phyloP scores from a whole-genome alignment of 2,329 filamentous ascomycete species.

The Claviceps spartinae region DNA sequence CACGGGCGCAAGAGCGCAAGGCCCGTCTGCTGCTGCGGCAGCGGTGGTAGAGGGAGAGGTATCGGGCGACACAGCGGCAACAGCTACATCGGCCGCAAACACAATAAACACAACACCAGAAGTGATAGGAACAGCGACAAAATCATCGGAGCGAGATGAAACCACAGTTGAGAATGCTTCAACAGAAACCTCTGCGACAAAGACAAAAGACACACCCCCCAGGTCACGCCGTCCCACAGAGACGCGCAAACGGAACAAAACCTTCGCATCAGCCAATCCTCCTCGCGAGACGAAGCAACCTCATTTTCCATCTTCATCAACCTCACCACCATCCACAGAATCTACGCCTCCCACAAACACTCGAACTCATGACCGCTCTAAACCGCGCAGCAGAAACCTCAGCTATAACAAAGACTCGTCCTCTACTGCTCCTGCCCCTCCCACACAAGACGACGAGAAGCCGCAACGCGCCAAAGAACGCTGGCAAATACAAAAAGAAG shows the following conservation, averaged over 20 bases:
- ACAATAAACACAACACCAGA: background rate
- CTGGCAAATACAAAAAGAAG: conserved; percentile 69
- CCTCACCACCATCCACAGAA: background rate
- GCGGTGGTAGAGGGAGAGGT: background rate
- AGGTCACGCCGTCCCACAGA: background rate
- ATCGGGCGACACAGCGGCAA: background rate
- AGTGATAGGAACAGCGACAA: background rate
- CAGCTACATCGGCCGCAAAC: background rate
- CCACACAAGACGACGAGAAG: background rate
- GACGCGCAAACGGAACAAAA: background rate
- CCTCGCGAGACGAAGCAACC: background rate
- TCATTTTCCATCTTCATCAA: background rate
- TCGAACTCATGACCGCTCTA: too few relatives aligned
- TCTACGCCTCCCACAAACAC: background rate
- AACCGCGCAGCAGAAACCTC: background rate
- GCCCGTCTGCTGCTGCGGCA: background rate
- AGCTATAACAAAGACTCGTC: background rate
- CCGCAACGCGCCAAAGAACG: conserved; percentile 18
- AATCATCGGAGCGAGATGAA: background rate
- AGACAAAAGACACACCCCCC: background rate
- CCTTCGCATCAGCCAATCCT: background rate
- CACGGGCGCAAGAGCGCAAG: background rate
- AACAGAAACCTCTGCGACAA: too few relatives aligned
- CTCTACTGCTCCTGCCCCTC: too few relatives aligned
- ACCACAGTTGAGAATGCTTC: background rate